Percentiles rank a stretch among this genome's conserved stretches.
phyloP scores from a whole-genome alignment of 805 yeast genomes.

The Myxozyma lipomycoides region DNA sequence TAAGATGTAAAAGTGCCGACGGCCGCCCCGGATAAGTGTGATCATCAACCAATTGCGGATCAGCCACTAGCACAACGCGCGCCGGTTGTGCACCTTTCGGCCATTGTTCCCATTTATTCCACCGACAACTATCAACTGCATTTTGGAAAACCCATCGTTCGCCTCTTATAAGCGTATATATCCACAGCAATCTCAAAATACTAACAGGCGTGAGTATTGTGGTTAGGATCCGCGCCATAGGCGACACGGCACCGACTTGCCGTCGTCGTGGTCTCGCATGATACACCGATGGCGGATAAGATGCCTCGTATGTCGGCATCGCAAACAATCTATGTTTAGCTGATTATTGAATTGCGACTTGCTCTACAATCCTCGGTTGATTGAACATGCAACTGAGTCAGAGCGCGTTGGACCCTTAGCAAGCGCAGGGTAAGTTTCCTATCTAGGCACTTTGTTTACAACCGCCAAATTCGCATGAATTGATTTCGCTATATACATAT shows the following conservation, averaged over 20 bases:
- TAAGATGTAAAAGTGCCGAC: constrained; percentile 47
- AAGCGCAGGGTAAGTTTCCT: neutral
- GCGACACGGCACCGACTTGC: neutral
- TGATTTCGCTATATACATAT: too few relatives aligned
- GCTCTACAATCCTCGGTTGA: too few relatives aligned
- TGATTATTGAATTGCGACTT: too few relatives aligned
- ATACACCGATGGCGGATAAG: constrained; percentile 24
- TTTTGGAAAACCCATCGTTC: constrained; percentile 51
- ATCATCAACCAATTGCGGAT: constrained; percentile 89
- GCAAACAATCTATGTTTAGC: too few relatives aligned
- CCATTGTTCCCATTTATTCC: constrained; percentile 67
- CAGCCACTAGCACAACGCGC: constrained; percentile 57
- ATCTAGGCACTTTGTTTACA: too few relatives aligned
- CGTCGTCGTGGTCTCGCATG: constrained; percentile 7
- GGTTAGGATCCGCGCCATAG: neutral
- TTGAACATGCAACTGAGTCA: too few relatives aligned
- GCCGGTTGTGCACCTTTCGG: constrained; percentile 21
- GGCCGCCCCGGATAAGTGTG: constrained; percentile 79
- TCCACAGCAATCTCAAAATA: constrained; percentile 41
- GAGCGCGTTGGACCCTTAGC: neutral
- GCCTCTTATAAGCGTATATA: constrained; percentile 46
- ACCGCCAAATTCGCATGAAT: too few relatives aligned
- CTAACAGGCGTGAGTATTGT: constrained; percentile 21
- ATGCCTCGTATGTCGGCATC: constrained; percentile 28
- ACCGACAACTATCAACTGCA: constrained; percentile 49